Evolutionary conservation across 305 asterid genomes (phyloP).

Genomic region (Fraxinus latifolia): DNA sequence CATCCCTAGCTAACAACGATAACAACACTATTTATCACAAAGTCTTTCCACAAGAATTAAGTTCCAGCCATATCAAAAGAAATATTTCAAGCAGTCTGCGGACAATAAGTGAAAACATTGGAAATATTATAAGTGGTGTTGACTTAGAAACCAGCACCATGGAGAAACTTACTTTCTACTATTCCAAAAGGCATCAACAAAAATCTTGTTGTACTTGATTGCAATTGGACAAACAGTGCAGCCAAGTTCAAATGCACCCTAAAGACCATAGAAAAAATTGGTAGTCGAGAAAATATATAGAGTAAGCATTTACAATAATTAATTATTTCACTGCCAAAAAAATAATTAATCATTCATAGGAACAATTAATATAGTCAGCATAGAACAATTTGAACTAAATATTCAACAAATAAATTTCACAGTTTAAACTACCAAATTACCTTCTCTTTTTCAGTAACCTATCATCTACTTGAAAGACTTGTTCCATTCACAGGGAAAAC

Average conservation of each 20-base stretch:
- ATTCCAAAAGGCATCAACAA: constrained; percentile 98
- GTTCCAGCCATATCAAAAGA: constrained; percentile 7
- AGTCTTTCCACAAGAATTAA: background rate
- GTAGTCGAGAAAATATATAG: background rate
- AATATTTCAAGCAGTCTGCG: background rate
- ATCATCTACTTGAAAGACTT: background rate
- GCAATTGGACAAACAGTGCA: constrained; percentile 96
- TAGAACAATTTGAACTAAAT: constrained; percentile 7
- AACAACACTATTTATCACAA: background rate
- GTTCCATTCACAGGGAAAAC: background rate
- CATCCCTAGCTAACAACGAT: background rate
- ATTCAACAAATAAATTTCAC: background rate
- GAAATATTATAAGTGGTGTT: background rate
- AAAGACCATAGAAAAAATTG: constrained; percentile 28
- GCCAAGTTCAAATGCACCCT: constrained; percentile 97
- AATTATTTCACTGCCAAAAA: background rate
- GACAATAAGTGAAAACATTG: background rate
- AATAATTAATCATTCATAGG: background rate
- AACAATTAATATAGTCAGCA: background rate
- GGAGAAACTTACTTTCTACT: constrained; percentile 77
- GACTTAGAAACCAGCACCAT: constrained; percentile 1
- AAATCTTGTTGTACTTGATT: constrained; percentile 91
- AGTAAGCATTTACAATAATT: background rate
- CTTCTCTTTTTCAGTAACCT: background rate
- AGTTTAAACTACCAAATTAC: background rate